Evolutionary conservation across 1,284 basidiomycete species (phyloP), one percentile per base, ranked within the genome.

Genomic region (Sparassis latifolia): DNA sequence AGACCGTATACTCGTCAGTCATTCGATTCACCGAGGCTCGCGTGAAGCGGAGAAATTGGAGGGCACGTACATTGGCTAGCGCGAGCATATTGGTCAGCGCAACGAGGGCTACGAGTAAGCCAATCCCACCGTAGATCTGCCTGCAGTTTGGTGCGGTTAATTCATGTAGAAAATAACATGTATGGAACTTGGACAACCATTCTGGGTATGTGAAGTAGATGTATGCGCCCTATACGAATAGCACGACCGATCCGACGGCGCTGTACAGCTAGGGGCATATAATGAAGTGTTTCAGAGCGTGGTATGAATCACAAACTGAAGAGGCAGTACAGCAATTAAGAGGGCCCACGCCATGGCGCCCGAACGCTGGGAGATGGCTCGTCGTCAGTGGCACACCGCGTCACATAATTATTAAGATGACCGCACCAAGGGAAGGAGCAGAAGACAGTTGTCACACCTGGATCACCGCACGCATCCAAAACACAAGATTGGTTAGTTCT

Each of bases 341-440:
- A 81, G 71, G 55, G 72, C 81, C 85, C 84, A 89, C 42, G 81
- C 84, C 59, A 89, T 89, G 49, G 85, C 84, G 63, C 86, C 86
- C 66, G 70, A 79, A 61, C 82, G 76, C 83, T 86, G 59, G 49
- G n/a, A 29, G 31, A 33, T 12, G 37, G 5, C 28, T 9, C 10
- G 5, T 37, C 20, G 27, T 20, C 10, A 43, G 32, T 4, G 12
- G 6, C 10, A 6, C 29, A 6, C 38, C 4, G 46, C 37, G 30
- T 27, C 32, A 5, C n/a, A 33, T 31, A 54, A 55, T 54, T 41
- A 20, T 37, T 33, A 39, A 33, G 33, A 46, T 42, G 45, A 48
- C 71, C 79, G 61, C 63, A 84, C 84, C 67, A 86, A 72, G 61
- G 82, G 83, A 48, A 86, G 71, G 52, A 86, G 67, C 52, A 86